Conservation (phyloP, 768 basidiomycete genomes). For the Tulasnella sp. region DNA sequence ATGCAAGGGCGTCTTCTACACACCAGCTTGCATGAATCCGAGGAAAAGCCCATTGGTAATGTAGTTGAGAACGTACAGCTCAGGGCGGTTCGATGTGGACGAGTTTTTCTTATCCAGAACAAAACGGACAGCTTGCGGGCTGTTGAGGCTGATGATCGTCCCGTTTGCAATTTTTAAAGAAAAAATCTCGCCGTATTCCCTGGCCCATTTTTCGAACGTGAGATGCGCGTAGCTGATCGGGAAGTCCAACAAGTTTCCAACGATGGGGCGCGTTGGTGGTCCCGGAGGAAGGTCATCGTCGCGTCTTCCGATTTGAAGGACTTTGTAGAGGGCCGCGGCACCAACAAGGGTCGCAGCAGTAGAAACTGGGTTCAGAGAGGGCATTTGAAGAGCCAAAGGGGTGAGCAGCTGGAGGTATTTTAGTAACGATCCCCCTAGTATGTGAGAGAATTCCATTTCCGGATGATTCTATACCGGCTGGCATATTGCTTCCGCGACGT, state of each 20-base stretch:
- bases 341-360: not conserved
- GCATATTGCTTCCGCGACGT: no score
- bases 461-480: no score
- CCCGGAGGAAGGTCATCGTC: slow-evolving; percentile 27
- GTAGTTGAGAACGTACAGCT: slow-evolving; percentile 26
- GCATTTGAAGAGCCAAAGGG: not conserved
- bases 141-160: slow-evolving; percentile 27
- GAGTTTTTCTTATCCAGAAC: slow-evolving; percentile 28
- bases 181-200: slow-evolving; percentile 26
- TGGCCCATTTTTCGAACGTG: slow-evolving; percentile 29
- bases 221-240: slow-evolving; percentile 25
- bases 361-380: not conserved
- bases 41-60: slow-evolving; percentile 22
- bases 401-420: not conserved
- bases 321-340: not conserved
- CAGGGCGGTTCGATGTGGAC: slow-evolving; percentile 10
- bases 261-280: slow-evolving; percentile 26
- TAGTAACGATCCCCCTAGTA: no score
- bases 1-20: slow-evolving; percentile 5
- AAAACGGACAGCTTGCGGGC: slow-evolving; percentile 26
- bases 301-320: slow-evolving; percentile 15
- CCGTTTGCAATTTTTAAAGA: slow-evolving; percentile 27
- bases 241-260: slow-evolving; percentile 27
- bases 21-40: slow-evolving; percentile 28
- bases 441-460: no score